phyloP scores from a whole-genome alignment of 2,329 filamentous ascomycete species.

The Colletotrichum sp. region DNA sequence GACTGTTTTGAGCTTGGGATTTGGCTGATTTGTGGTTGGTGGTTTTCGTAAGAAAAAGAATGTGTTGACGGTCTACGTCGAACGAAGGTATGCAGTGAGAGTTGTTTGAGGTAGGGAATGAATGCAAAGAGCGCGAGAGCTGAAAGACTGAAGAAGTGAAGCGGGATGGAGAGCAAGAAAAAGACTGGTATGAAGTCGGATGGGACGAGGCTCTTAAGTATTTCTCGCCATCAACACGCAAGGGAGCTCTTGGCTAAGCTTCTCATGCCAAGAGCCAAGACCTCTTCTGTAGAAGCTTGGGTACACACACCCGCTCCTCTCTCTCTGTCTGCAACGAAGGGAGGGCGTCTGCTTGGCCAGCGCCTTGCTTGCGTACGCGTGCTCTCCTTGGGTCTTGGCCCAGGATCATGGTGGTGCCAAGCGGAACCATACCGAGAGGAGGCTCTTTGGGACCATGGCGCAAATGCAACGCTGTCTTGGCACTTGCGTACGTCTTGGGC shows the following conservation, averaged over 20 bases:
- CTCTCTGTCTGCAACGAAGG: background rate
- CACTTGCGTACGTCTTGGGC: background rate
- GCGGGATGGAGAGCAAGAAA: conserved; percentile 8
- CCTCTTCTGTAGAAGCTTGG: background rate
- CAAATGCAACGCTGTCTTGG: background rate
- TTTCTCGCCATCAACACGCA: background rate
- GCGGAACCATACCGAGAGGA: conserved; percentile 4
- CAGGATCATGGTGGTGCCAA: background rate
- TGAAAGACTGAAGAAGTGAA: conserved; percentile 18
- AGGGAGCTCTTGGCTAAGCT: conserved; percentile 14
- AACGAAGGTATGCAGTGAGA: conserved; percentile 15
- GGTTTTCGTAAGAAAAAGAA: background rate
- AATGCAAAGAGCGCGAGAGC: conserved; percentile 14
- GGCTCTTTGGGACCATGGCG: background rate
- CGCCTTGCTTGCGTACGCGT: background rate
- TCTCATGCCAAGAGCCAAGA: conserved; percentile 15
- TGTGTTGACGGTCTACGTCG: conserved; percentile 22
- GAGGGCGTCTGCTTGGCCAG: background rate
- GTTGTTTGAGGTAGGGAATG: conserved; percentile 3
- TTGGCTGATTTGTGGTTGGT: background rate
- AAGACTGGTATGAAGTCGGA: background rate
- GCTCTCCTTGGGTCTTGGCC: background rate
- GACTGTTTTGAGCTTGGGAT: background rate
- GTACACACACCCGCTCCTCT: background rate
- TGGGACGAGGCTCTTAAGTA: conserved; percentile 4